phyloP scores from a whole-genome alignment of 2,329 filamentous ascomycete species.

The Aspergillus oerlinghausenensis region DNA sequence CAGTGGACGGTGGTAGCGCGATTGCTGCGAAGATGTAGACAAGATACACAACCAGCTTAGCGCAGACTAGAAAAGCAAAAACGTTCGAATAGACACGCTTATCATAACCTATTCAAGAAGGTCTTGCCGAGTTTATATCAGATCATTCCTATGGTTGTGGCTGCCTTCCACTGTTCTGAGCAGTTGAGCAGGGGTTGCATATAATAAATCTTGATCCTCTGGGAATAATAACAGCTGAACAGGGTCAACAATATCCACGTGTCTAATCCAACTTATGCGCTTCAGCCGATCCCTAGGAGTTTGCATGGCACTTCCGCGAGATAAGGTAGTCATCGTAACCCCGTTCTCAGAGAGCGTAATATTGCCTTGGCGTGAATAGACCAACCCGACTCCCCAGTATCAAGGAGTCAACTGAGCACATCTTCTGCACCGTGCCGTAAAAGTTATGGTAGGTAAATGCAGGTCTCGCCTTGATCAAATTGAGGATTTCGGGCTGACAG shows the following conservation, averaged over 20 bases:
- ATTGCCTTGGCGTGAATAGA: too few relatives aligned
- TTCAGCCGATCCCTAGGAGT: not conserved
- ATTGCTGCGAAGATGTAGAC: constrained; percentile 37
- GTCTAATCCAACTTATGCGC: not conserved
- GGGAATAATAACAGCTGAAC: not conserved
- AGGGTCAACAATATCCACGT: not conserved
- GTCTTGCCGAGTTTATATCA: not conserved
- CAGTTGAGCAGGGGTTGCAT: not conserved
- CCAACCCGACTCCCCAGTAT: too few relatives aligned
- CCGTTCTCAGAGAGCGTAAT: too few relatives aligned
- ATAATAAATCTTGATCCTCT: not conserved
- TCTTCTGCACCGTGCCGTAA: not conserved
- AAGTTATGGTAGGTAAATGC: not conserved
- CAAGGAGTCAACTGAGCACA: not conserved
- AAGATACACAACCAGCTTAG: not conserved
- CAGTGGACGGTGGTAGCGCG: constrained; percentile 55
- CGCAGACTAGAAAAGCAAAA: not conserved
- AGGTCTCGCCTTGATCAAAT: not conserved
- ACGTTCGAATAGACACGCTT: not conserved
- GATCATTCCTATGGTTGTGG: not conserved
- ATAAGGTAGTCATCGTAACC: not conserved
- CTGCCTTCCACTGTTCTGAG: not conserved
- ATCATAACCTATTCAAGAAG: constrained; percentile 3
- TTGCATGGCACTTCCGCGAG: not conserved
- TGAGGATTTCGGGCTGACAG: not conserved